Conservation (phyloP, 1,284 basidiomycete species). For the Volvariella volvacea region DNA sequence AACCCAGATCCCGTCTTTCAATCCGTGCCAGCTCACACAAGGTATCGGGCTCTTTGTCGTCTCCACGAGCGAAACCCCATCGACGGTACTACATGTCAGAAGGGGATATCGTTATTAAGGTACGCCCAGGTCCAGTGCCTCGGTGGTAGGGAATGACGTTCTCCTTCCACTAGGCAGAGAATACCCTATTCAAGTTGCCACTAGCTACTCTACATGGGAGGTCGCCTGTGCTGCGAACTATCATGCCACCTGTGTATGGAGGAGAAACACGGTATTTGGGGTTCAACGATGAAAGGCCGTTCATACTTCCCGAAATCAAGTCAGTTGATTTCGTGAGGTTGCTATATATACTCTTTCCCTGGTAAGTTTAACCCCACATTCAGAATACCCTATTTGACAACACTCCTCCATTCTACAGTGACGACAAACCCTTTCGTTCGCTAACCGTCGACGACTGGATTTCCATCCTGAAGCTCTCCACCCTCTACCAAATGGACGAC, state of each 20-base stretch:
- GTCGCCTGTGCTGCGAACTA: conserved; percentile 19
- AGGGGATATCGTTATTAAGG: conserved; percentile 15
- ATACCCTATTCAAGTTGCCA: conserved; percentile 20
- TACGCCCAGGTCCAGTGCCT: neutral
- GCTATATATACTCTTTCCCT: conserved; percentile 9
- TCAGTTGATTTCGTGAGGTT: conserved; percentile 14
- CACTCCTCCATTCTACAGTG: conserved; percentile 7
- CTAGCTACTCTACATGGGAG: conserved; percentile 19
- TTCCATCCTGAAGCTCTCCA: conserved; percentile 22
- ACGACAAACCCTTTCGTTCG: conserved; percentile 12
- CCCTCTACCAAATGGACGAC: conserved; percentile 20
- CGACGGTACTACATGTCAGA: conserved; percentile 12
- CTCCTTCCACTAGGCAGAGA: conserved; percentile 16
- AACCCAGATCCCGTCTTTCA: neutral
- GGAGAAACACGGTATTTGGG: conserved; percentile 18
- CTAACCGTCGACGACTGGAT: conserved; percentile 20
- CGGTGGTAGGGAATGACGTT: neutral
- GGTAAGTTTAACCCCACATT: conserved; percentile 8
- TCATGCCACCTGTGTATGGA: conserved; percentile 18
- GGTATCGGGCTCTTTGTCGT: neutral
- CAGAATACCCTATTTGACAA: too few relatives aligned
- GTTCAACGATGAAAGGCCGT: conserved; percentile 21
- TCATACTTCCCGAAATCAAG: conserved; percentile 14
- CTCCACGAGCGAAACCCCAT: conserved; percentile 11
- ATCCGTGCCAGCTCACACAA: neutral